Evolutionary conservation across 176 grass and related monocot genomes (phyloP), one percentile per base, ranked within the genome.

Genomic region (Cenchrus americanus): DNA sequence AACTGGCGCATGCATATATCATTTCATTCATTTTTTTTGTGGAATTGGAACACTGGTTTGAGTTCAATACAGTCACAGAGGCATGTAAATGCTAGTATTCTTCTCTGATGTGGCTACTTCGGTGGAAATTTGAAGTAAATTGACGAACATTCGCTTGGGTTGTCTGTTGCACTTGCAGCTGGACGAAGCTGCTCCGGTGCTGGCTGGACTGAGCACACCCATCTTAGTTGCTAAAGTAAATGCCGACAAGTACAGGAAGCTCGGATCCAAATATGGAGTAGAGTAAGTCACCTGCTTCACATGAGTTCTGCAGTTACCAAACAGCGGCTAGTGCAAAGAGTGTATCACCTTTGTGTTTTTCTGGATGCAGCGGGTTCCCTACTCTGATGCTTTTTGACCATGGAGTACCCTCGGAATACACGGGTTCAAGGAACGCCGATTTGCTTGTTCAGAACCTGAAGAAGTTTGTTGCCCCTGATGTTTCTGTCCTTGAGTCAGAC

Each of bases 371-470:
- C 81, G 91, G 96, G 14, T 96, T 95, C 78, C 93, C 96, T 44
- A 95, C 89, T 63, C 77, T 98, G 89, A 92, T 95, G 87, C 49
- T 95, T 58, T 98, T 98, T 82, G 82, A 94, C 75, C 89, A 92
- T 73, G 96, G 96, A 64, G 83, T 76, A 22, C 96, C 93, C 8
- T 66, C 83, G 0, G 96, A 98, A 42, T 98, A 98, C 83, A 90
- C 76, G 22, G 96, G 93, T 66, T 85, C 96, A 66, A 94, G 93
- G 79, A 98, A 95, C 78, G 93, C 96, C 37, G 87, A 92, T 23
- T 80, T 89, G 72, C 89, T 95, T 17, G 42, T 93, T 49, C 83
- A 82, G 61, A 93, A 83, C 80, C 89, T 98, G 15, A 95, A 89
- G 88, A 98, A 98, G 69, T 69, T 95, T 55, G 89, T 88, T 58